Conservation (phyloP, 169 alveolate genomes). For the Plasmodium vivax region DNA sequence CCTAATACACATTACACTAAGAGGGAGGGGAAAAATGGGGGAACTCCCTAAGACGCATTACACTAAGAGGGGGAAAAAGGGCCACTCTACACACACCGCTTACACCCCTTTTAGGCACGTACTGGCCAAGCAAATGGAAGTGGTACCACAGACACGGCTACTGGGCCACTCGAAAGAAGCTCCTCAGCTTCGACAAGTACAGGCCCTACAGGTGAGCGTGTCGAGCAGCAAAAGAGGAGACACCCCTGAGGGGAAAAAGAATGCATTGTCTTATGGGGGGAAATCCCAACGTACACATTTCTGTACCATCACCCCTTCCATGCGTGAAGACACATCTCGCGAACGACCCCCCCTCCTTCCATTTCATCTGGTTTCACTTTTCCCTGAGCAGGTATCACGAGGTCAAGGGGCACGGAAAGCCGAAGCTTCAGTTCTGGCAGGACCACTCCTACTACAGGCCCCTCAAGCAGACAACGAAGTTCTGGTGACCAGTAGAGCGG, state of each 20-base stretch:
- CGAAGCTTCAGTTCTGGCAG: slow-evolving; percentile 85
- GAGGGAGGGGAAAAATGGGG: neutral
- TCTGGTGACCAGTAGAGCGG: slow-evolving; percentile 78
- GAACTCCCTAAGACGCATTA: neutral
- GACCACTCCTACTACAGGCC: slow-evolving; percentile 85
- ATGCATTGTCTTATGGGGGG: neutral
- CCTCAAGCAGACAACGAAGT: slow-evolving; percentile 82
- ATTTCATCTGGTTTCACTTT: neutral
- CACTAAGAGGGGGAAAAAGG: neutral
- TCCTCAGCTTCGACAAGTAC: slow-evolving; percentile 85
- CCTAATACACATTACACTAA: neutral
- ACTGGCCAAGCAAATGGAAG: slow-evolving; percentile 89
- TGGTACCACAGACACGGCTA: slow-evolving; percentile 92
- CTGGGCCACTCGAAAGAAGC: slow-evolving; percentile 92
- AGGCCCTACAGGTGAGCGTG: slow-evolving; percentile 84
- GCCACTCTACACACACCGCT: neutral
- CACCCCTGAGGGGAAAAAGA: neutral
- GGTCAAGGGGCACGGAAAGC: slow-evolving; percentile 87
- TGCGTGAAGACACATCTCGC: neutral
- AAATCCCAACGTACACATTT: neutral
- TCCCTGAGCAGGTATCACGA: slow-evolving; percentile 85
- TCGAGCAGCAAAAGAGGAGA: neutral
- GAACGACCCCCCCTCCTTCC: neutral
- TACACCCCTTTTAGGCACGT: slow-evolving; percentile 71
- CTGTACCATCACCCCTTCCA: neutral